Evolutionary conservation across 176 grass and related monocot genomes (phyloP).

Genomic region (Zizania latifolia): DNA sequence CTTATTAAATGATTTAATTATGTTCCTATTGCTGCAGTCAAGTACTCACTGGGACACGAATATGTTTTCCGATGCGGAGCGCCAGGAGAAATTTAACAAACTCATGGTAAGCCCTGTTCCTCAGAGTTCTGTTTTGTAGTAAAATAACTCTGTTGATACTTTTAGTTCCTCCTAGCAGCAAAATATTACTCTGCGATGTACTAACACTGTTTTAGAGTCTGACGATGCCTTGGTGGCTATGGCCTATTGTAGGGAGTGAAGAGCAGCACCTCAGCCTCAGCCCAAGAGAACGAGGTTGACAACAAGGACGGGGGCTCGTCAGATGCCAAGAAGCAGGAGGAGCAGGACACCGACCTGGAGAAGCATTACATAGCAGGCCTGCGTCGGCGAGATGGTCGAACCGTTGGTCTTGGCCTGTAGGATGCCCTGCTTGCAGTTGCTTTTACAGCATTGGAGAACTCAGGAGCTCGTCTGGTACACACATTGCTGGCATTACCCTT

Average conservation of each 20-base stretch:
- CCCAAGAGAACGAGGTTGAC: conserved; percentile 32
- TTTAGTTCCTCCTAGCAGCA: conserved; percentile 1
- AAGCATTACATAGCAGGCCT: conserved; percentile 92
- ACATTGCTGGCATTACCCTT: neutral
- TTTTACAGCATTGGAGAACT: neutral
- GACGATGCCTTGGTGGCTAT: conserved; percentile 98
- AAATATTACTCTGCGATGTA: conserved; percentile 33
- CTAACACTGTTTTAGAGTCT: conserved; percentile 97
- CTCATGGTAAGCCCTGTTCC: conserved; percentile 76
- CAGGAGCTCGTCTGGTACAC: neutral
- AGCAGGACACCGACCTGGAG: conserved; percentile 89
- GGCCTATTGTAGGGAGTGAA: conserved; percentile 90
- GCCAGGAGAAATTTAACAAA: conserved; percentile 98
- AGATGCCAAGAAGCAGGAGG: conserved; percentile 69
- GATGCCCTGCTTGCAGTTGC: no score
- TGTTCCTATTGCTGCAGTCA: conserved; percentile 34
- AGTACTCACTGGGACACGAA: conserved; percentile 65
- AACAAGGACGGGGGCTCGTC: conserved; percentile 34
- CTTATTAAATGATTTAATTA: conserved; percentile 7
- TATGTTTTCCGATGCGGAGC: conserved; percentile 76
- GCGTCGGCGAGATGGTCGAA: conserved; percentile 84
- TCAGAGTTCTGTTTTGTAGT: neutral
- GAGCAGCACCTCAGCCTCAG: conserved; percentile 24
- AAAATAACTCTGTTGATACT: neutral
- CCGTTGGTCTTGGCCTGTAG: conserved; percentile 88